Conservation (phyloP, 1,139 yeast genomes). For the Ashbya aceris region DNA sequence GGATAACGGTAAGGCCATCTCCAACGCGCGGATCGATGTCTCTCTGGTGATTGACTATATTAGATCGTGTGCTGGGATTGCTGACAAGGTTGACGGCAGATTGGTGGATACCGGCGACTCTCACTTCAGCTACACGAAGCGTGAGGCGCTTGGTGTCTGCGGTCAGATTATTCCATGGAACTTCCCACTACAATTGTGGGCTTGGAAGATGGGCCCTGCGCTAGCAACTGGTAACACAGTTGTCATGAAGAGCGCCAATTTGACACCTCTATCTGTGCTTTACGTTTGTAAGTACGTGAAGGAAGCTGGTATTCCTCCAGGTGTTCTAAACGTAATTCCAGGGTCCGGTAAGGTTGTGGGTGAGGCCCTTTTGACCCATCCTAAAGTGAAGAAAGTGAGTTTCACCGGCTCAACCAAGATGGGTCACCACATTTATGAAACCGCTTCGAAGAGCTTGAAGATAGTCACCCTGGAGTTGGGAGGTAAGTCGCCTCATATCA, state of each 20-base stretch:
- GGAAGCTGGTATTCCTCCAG: conserved; percentile 64
- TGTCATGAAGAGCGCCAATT: conserved; percentile 51
- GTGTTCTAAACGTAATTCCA: conserved; percentile 37
- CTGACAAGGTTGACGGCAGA: conserved; percentile 60
- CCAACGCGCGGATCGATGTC: conserved; percentile 45
- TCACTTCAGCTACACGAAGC: conserved; percentile 41
- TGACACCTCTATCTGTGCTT: conserved; percentile 53
- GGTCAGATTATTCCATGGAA: conserved; percentile 87
- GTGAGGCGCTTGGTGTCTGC: conserved; percentile 68
- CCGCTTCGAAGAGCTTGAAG: conserved; percentile 45
- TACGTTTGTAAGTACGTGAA: conserved; percentile 41
- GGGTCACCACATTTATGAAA: conserved; percentile 46
- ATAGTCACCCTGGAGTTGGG: conserved; percentile 78
- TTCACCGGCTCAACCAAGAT: conserved; percentile 56
- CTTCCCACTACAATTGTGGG: conserved; percentile 70
- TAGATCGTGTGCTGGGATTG: conserved; percentile 70
- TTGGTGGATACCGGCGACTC: conserved; percentile 49
- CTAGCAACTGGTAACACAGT: conserved; percentile 69
- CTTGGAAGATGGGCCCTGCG: conserved; percentile 80
- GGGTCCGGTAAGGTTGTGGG: conserved; percentile 54
- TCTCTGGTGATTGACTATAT: conserved; percentile 47
- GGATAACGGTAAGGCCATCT: conserved; percentile 67
- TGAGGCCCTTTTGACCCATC: conserved; percentile 44
- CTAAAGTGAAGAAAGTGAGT: conserved; percentile 45
- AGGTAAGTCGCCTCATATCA: conserved; percentile 74